Base-by-base conservation (phyloP, 441 rosid genomes). In the Capsella rubella region DNA sequence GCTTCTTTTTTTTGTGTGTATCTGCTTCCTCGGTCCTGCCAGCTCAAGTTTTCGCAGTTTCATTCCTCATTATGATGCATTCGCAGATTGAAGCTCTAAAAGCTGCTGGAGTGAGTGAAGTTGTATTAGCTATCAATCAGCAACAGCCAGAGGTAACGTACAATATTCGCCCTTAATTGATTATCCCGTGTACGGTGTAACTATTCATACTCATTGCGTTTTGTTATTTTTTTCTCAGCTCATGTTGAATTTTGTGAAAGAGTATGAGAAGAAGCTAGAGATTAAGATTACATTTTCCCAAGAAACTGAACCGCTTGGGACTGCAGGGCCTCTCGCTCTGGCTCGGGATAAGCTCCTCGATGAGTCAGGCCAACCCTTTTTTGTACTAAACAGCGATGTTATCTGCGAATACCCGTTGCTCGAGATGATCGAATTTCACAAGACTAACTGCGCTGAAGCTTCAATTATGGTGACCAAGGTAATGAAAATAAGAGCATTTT, bases 391-490 rank as follows among this genome's bases (percentile, higher is more conserved):
- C 79, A 88, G 90, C 32, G 92, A 88, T 83, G 90, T 88, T 12
- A 86, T 88, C 25, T 79, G 90, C 13, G 92, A 86, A 77, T 88
- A 84, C 69, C 92, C 87, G 5, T 75, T 88, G 61, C 80, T 68
- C 35, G 80, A 84, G 37, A 86, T 88, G 86, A 80, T 88, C 8
- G 74, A 81, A 21, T 88, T 88, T 72, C 92, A 88, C 76, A 86
- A 80, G 55, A 55, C 82, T 53, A 83, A 81, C 61, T 78, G 84
- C 53, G 87, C 85, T 54, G 87, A 86, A 69, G 90, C 90, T 54
- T 88, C 92, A 16, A 82, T 88, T 8, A 84, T 86, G 87, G 90
- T 86, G 35, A 88, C 90, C 18, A 84, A 86, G 85, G 91, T 87
- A 64, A 70, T 42, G 1, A 18, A 3, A 21, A 27, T 11, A 16